Base-by-base conservation (phyloP, 2,329 filamentous ascomycete species). In the Diplodia corticola region DNA sequence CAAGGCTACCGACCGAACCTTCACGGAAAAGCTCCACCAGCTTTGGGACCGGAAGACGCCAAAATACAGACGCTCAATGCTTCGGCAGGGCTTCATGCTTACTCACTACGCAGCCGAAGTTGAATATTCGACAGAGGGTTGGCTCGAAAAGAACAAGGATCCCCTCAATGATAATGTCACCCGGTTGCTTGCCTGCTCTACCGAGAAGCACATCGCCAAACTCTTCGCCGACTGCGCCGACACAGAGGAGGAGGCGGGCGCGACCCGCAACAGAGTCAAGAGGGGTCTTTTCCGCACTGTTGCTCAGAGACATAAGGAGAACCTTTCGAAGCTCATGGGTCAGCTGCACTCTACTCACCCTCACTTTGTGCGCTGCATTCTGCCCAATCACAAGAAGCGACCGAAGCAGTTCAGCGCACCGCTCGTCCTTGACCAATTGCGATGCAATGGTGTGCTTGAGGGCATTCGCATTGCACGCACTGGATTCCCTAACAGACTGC, bases 91-190 rank as follows among this genome's bases (percentile, higher is more conserved):
- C 15, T 99, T 99, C 74, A 89, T 97, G 71, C 87, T 99, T 22
- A 99, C 95, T 0, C 95, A 99, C 76, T 99, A 99, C 74, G 95
- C 95, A 26, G 93, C 95, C 28, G 95, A 98, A 77, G 95, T 99
- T 2, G 96, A 99, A 77, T 99, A 99, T 77, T 93, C 90, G 0
- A 99, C 95, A 0, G 88, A 94, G 66, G 91, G 91, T 67, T 99
- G 95, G 95, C 82, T 99, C 37, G 94, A 98, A 78, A 99, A 98
- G 84, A 99, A 99, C 83, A 99, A 99, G 77, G 95, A 99, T 73
- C 96, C 95, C 1, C 79, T 99, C 53, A 98, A 98, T 73, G 96
- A 99, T 83, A 99, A 98, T 69, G 86, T 99, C 69, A 99, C 96
- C 0, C 88, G 92, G 24, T 84, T 99, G 7, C 85, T 99, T 40